Percentiles rank a stretch among this genome's conserved stretches.
Evolutionary conservation across 1,139 yeast genomes (phyloP).

Genomic region (Debaryomyces fabryi): DNA sequence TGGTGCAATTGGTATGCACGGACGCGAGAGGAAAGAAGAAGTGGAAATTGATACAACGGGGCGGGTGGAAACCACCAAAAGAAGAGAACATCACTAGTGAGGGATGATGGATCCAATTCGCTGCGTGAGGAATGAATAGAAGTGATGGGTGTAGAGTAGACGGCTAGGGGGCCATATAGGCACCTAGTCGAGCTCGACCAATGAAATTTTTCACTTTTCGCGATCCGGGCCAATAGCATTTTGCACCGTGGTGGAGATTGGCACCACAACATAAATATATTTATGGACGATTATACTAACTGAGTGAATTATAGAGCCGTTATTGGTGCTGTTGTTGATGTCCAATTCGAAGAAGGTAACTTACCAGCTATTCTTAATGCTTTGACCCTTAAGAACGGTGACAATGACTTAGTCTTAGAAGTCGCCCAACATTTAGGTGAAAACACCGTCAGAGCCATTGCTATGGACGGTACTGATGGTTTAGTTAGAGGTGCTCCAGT

Average conservation of each 20-base stretch:
- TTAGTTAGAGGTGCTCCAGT: slow-evolving; percentile 96
- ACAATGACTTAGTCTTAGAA: slow-evolving; percentile 83
- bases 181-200: slow-evolving; percentile 24
- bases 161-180: not conserved
- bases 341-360: slow-evolving; percentile 96
- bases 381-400: slow-evolving; percentile 76
- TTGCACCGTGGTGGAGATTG: slow-evolving; percentile 4
- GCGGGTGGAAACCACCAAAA: not conserved
- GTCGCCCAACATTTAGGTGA: slow-evolving; percentile 99
- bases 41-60: not conserved
- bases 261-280: slow-evolving; percentile 2
- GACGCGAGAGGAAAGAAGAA: not conserved
- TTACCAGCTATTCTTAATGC: slow-evolving; percentile 98
- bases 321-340: slow-evolving; percentile 99
- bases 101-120: not conserved
- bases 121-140: not conserved
- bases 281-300: slow-evolving; percentile 10
- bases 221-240: slow-evolving; percentile 14
- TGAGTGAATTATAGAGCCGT: slow-evolving; percentile 66
- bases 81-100: not conserved
- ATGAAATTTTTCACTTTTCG: slow-evolving; percentile 33
- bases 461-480: slow-evolving; percentile 99
- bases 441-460: slow-evolving; percentile 99
- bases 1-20: not conserved
- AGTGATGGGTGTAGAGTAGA: not conserved